Evolutionary conservation across 345 rosid species (phyloP), one percentile per base, ranked within the genome.

Genomic region (Eucalyptus camaldulensis): DNA sequence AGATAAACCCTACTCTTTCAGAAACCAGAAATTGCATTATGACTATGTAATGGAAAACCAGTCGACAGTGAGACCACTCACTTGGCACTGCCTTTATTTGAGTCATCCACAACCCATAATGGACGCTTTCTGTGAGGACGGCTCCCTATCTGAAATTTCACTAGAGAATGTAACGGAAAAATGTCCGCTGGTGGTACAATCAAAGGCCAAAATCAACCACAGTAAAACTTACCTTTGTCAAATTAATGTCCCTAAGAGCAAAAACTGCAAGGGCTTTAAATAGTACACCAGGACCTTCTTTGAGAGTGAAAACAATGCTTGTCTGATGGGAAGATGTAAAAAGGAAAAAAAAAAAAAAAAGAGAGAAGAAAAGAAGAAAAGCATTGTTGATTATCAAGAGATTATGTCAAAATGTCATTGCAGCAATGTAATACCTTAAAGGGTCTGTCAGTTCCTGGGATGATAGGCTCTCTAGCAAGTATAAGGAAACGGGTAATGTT

Each of bases 221-320:
- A 86, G 53, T 72, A 72, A 37, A 53, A 85, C 86, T 88, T 91
- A 94, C 98, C 96, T 97, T 97, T n/a, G 96, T 92, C 92, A 98
- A 93, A 93, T 91, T 94, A 90, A 98, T 98, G 93, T 91, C 94
- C 93, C 99, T 94, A 91, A 94, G 89, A 56, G 99, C 95, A 93
- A 98, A 98, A 88, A 95, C 99, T 44, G 99, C 96, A 89, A 98
- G 93, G 72, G 98, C 99, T 90, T 96, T 96, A 92, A 97, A 96
- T 88, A 98, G 94, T 91, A 95, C 88, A 31, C 99, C 99, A 24
- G 98, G 97, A 87, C 99, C 99, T 93, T 96, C 98, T 91, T 97
- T 98, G n/a, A 97, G 91, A 54, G 98, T 92, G 94, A 97, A 98
- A 92, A 95, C 99, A 85, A 98, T 96, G 93, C 99, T 97, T 25